phyloP scores from a whole-genome alignment of 2,329 filamentous ascomycete species.

The Epichloe scottii region DNA sequence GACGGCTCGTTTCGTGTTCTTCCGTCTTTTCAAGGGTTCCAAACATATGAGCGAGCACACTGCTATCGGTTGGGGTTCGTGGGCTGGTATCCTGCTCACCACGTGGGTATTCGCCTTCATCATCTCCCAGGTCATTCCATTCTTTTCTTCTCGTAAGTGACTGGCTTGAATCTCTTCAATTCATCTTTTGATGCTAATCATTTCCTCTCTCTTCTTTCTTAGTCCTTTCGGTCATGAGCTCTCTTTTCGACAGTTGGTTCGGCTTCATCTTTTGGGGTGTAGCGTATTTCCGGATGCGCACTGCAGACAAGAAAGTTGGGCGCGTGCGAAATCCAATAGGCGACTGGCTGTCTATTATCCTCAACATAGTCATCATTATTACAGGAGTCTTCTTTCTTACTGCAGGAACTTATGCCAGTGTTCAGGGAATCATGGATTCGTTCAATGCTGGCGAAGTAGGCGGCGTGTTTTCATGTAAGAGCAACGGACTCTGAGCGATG shows the following conservation, averaged over 20 bases:
- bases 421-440: slow-evolving; percentile 62
- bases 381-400: slow-evolving; percentile 72
- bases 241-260: slow-evolving; percentile 84
- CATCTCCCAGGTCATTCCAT: slow-evolving; percentile 85
- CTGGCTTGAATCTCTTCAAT: too few relatives aligned
- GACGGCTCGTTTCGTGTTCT: slow-evolving; percentile 82
- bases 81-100: slow-evolving; percentile 55
- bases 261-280: slow-evolving; percentile 93
- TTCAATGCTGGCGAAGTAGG: slow-evolving; percentile 54
- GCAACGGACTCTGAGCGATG: slow-evolving; percentile 46
- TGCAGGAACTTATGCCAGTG: slow-evolving; percentile 68
- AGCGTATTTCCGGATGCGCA: slow-evolving; percentile 66
- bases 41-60: slow-evolving; percentile 74
- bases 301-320: slow-evolving; percentile 43
- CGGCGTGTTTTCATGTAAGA: slow-evolving; percentile 61
- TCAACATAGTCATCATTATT: slow-evolving; percentile 63
- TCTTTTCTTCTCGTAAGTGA: slow-evolving; percentile 62
- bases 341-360: slow-evolving; percentile 39
- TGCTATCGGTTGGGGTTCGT: slow-evolving; percentile 64
- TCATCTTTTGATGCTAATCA: background rate
- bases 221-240: slow-evolving; percentile 64
- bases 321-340: slow-evolving; percentile 37
- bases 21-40: slow-evolving; percentile 71
- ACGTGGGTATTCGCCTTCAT: slow-evolving; percentile 87
- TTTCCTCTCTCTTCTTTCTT: background rate